Conservation (phyloP, 352 stramenopile genomes). For the Globisporangium canariense region DNA sequence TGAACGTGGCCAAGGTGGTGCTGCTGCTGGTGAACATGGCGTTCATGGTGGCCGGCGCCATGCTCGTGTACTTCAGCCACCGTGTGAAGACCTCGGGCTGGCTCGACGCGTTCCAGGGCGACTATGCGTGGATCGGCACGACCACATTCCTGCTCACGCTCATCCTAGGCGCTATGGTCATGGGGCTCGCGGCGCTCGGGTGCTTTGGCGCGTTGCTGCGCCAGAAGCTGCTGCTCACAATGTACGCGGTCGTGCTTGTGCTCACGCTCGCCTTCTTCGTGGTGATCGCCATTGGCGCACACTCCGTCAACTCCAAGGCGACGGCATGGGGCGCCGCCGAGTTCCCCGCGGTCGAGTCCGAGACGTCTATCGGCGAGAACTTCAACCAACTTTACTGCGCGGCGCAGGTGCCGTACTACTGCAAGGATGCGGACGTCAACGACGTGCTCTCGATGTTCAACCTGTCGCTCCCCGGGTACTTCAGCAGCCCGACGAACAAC, state of each 20-base stretch:
- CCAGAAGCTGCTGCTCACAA: slow-evolving; percentile 62
- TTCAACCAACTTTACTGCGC: slow-evolving; percentile 85
- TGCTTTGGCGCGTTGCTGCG: slow-evolving; percentile 70
- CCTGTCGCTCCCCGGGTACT: slow-evolving; percentile 36
- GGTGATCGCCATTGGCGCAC: slow-evolving; percentile 54
- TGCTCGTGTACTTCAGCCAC: slow-evolving; percentile 83
- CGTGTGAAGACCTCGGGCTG: slow-evolving; percentile 61
- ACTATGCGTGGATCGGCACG: slow-evolving; percentile 63
- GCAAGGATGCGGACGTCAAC: slow-evolving; percentile 38
- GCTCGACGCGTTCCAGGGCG: slow-evolving; percentile 66
- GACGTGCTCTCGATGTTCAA: slow-evolving; percentile 57
- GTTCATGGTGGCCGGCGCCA: slow-evolving; percentile 70
- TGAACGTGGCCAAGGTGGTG: slow-evolving; percentile 77
- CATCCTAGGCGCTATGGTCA: slow-evolving; percentile 62
- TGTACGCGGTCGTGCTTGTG: slow-evolving; percentile 68
- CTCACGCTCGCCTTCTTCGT: slow-evolving; percentile 61
- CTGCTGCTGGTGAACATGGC: slow-evolving; percentile 83
- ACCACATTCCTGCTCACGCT: slow-evolving; percentile 68
- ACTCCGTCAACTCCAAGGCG: slow-evolving; percentile 54
- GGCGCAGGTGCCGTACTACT: slow-evolving; percentile 80
- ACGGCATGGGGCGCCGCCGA: slow-evolving; percentile 32
- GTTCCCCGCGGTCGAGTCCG: slow-evolving; percentile 45
- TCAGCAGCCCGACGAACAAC: slow-evolving; percentile 37
- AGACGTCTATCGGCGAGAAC: slow-evolving; percentile 55
- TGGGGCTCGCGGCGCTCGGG: slow-evolving; percentile 57